Evolutionary conservation across 73 alveolate genomes (phyloP), one percentile per base, ranked within the genome.

Genomic region (Effrenium voratum): DNA sequence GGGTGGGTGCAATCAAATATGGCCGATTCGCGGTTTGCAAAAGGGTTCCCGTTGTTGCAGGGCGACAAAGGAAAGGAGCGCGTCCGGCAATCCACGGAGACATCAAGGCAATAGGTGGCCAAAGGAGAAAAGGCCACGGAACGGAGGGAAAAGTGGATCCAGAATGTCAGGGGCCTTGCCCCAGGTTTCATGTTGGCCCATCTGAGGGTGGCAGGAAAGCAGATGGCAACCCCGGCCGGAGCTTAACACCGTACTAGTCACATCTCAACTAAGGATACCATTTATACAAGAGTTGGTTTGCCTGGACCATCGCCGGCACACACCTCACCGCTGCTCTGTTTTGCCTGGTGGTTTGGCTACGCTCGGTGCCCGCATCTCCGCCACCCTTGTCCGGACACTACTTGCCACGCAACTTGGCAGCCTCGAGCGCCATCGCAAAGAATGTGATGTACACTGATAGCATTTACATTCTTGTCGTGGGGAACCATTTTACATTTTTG

Each of bases 301-400:
- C 93, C 12, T 36, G 22, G n/a, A 28, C 32, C 50, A 50, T 82
- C 41, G 75, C 76, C 19, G 46, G 36, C 50, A 43, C 72, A 49
- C 93, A 82, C 45, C 49, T 50, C 38, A 46, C 55, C 34, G 52
- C 76, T 40, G 93, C 75, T 34, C 72, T 40, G 47, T 82, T 49
- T 22, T 82, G 93, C 93, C 93, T 82, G 30, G 43, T 50, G 38
- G 93, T 82, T n/a, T 82, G 93, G 93, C 93, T 82, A 32, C 52
- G 55, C n/a, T 38, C 72, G 0, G 93, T 82, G 68, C 47, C 75
- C 13, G 76, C 93, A 5, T 82, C 93, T 19, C 93, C 93, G 40
- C 93, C 49, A 50, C 93, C 93, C 8, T 36, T 82, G n/a, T 49
- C 75, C 32, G 93, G 93, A 34, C 76, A 44, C n/a, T 45, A 77